phyloP scores from a whole-genome alignment of 2,329 filamentous ascomycete species.

The Sarocladiaceae sp. region DNA sequence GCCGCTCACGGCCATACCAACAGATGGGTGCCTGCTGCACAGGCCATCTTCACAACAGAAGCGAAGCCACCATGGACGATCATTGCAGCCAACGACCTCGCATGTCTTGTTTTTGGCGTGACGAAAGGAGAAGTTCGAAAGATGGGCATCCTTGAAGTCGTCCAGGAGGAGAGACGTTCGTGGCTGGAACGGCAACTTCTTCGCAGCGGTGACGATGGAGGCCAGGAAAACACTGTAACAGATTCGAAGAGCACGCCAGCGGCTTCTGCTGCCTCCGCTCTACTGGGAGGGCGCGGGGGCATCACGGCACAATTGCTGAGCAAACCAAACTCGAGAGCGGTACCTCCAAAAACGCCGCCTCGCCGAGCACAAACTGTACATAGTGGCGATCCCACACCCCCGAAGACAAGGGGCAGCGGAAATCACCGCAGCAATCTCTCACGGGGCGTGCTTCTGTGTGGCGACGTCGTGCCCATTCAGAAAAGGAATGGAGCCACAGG shows the following conservation, averaged over 20 bases:
- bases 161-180: constrained; percentile 77
- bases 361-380: constrained; percentile 61
- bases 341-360: constrained; percentile 43
- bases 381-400: constrained; percentile 46
- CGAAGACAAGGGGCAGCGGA: constrained; percentile 46
- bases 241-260: constrained; percentile 29
- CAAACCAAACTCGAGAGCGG: constrained; percentile 63
- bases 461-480: constrained; percentile 96
- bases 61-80: constrained; percentile 89
- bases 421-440: constrained; percentile 71
- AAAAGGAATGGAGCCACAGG: constrained; percentile 90
- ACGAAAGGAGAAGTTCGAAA: constrained; percentile 93
- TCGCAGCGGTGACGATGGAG: constrained; percentile 35
- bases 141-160: constrained; percentile 90
- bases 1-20: constrained; percentile 82
- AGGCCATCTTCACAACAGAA: constrained; percentile 98
- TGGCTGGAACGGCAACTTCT: constrained; percentile 86
- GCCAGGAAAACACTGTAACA: constrained; percentile 23
- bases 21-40: constrained; percentile 82
- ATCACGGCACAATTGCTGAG: constrained; percentile 84
- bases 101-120: constrained; percentile 97
- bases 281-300: constrained; percentile 65
- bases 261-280: constrained; percentile 35
- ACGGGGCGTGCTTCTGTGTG: constrained; percentile 84
- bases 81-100: constrained; percentile 89